Percentiles rank a stretch among this genome's conserved stretches.
Conservation (phyloP, 2,329 filamentous ascomycete genomes). For the Dryadomyces quercus-mongolicae region DNA sequence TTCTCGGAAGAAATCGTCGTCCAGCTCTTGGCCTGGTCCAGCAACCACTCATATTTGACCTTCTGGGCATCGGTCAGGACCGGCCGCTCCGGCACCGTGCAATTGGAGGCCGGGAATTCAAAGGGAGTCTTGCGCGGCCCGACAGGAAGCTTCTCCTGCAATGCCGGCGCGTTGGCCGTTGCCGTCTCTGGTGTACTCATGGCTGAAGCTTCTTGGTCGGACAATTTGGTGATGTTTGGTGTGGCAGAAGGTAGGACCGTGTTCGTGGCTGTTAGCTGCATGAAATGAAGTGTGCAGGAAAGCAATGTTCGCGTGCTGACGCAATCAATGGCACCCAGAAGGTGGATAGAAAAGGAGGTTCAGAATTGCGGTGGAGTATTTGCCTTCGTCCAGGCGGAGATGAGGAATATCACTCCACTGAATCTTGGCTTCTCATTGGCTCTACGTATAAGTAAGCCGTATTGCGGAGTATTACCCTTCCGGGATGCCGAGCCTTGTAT, state of each 20-base stretch:
- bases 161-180: background rate
- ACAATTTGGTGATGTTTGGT: background rate
- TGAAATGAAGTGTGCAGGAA: background rate
- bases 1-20: constrained; percentile 49
- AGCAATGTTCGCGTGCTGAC: background rate
- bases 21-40: constrained; percentile 61
- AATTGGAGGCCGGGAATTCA: constrained; percentile 39
- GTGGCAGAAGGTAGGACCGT: background rate
- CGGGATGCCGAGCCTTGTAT: too few relatives aligned
- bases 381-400: too few relatives aligned
- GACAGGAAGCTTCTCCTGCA: constrained; percentile 11
- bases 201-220: background rate
- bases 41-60: constrained; percentile 67
- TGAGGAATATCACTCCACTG: too few relatives aligned
- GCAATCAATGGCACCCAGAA: background rate
- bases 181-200: constrained; percentile 4
- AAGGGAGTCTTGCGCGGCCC: constrained; percentile 32
- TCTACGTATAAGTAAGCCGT: too few relatives aligned
- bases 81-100: constrained; percentile 42
- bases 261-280: background rate
- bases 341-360: background rate
- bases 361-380: background rate
- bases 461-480: too few relatives aligned
- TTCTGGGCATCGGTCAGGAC: constrained; percentile 65
- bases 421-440: too few relatives aligned